A percentile compares a stretch with the other conserved stretches of the same genome.
Conservation (phyloP, 139 green algal species). For the Monoraphidium neglectum region DNA sequence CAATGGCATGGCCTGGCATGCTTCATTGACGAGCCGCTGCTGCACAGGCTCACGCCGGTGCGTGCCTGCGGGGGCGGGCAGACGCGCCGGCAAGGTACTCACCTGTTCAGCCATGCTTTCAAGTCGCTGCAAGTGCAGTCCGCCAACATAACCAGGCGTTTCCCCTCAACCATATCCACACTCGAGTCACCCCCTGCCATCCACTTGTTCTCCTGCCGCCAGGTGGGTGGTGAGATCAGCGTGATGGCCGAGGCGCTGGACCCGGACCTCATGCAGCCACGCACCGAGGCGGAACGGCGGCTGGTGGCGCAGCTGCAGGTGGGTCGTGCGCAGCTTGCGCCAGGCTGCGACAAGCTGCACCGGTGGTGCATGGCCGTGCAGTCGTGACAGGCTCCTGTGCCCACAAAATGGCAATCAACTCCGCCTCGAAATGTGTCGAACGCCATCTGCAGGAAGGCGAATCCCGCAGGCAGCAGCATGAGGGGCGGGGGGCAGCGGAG, state of each 20-base stretch:
- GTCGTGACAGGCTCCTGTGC: too few relatives aligned
- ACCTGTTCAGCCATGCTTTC: too few relatives aligned
- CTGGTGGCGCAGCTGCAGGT: conserved; percentile 54
- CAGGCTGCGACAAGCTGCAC: background rate
- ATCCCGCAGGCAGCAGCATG: background rate
- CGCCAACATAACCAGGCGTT: too few relatives aligned
- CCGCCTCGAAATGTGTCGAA: too few relatives aligned
- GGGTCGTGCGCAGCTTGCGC: background rate
- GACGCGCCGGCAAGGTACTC: too few relatives aligned
- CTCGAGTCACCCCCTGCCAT: too few relatives aligned
- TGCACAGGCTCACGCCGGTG: conserved; percentile 57
- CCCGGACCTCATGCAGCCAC: conserved; percentile 22
- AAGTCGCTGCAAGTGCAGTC: too few relatives aligned
- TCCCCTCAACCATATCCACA: too few relatives aligned
- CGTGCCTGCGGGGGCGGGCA: background rate
- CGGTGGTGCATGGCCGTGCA: too few relatives aligned
- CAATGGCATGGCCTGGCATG: conserved; percentile 60
- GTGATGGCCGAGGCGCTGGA: conserved; percentile 62
- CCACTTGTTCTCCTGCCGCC: background rate
- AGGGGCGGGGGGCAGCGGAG: conserved; percentile 23
- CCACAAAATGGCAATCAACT: too few relatives aligned
- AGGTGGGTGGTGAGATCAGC: conserved; percentile 55
- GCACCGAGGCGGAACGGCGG: conserved; percentile 55
- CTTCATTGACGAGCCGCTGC: conserved; percentile 42
- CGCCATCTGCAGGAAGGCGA: conserved; percentile 20